phyloP scores from a whole-genome alignment of 2,329 filamentous ascomycete species.

The Apiospora pterosperma region DNA sequence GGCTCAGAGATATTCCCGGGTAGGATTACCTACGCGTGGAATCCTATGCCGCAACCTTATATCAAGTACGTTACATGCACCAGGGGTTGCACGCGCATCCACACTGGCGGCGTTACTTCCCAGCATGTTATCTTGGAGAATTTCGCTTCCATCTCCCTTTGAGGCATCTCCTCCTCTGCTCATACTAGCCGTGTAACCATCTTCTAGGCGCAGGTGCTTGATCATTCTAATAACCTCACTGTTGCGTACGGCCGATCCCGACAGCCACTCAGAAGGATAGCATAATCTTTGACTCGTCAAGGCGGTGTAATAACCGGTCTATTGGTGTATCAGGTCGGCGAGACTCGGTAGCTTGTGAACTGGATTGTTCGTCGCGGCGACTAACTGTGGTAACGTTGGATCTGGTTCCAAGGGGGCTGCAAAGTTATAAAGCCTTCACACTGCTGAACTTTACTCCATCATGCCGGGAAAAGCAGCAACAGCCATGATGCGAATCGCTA shows the following conservation, averaged over 20 bases:
- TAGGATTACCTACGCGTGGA: neutral
- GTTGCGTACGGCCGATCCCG: neutral
- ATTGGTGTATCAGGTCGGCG: neutral
- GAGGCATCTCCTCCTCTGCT: neutral
- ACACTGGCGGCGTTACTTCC: neutral
- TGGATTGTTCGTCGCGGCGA: neutral
- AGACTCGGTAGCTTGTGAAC: neutral
- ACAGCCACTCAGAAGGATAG: neutral
- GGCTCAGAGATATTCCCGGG: neutral
- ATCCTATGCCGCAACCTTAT: neutral
- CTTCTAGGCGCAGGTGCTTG: neutral
- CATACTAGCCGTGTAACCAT: neutral
- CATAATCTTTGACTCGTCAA: neutral
- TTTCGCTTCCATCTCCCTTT: neutral
- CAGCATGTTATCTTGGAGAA: neutral
- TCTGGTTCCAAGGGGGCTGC: neutral
- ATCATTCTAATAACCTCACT: neutral
- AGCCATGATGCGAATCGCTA: constrained; percentile 56
- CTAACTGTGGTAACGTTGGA: constrained; percentile 3
- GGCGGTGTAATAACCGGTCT: neutral
- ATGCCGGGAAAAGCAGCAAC: constrained; percentile 18
- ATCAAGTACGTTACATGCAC: neutral
- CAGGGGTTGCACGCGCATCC: neutral
- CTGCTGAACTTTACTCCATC: neutral
- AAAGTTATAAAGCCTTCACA: neutral